Evolutionary conservation across 2,329 filamentous ascomycete species (phyloP), one percentile per base, ranked within the genome.

Genomic region (Penicillium decumbens): DNA sequence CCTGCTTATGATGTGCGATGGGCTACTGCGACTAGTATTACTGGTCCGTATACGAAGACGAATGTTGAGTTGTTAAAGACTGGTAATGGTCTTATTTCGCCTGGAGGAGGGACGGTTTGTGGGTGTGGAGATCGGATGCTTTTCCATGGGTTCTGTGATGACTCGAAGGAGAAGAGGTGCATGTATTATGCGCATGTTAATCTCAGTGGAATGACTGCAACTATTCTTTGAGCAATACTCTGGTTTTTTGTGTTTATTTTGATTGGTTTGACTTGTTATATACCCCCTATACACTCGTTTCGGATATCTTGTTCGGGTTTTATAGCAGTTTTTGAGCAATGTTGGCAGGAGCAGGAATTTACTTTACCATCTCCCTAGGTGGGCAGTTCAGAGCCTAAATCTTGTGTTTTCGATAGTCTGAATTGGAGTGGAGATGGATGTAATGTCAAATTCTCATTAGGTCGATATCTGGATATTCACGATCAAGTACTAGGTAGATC

Each of bases 1-100:
- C 64, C 75, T 2, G 60, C 62, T 32, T 85, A 85, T 65, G 78
- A 83, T 58, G 73, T 83, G n/a, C 76, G 77, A 46, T 85, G 81
- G 59, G 82, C 82, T 2, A 78, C 77, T 6, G 70, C 77, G 5
- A 54, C 56, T 13, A 59, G 57, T 13, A 57, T 74, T 18, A 57
- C 52, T 0, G 72, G 72, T 0, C 72, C 72, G 4, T 74, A 71
- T 45, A 62, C 55, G 1, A 73, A 72, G 57, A 64, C 60, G 2
- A 56, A 56, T 5, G 50, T 56, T 10, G 62, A 70, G 40, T 43
- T 75, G 44, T 41, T 74, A 28, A 61, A 68, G 49, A 65, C 66
- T 0, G 66, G 66, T 0, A 62, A 56, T 27, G 55, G 51, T n/a
- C 37, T 69, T 6, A 60, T 56, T 8, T 66, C 64, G 6, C 67